Base-by-base conservation (phyloP, 2,329 filamentous ascomycete species). In the Phialophora expanda region DNA sequence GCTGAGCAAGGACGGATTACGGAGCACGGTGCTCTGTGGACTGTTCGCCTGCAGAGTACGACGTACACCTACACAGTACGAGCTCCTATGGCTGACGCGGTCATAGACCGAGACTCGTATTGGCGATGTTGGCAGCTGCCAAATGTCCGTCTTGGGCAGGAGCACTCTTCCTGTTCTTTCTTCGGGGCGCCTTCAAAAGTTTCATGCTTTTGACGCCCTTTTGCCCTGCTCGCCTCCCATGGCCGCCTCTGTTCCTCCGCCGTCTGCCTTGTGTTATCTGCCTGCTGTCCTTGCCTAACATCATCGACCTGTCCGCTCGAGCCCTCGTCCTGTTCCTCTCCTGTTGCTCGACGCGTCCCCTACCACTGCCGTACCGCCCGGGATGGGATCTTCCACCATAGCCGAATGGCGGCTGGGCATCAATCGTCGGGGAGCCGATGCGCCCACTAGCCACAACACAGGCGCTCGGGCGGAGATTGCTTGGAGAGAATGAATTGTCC, bases 401-500 rank as follows among this genome's bases (percentile, higher is more conserved):
- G 56, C 65, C 61, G 56, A 61, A 20, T 44, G 30, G 48, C 46
- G 38, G 44, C 50, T 58, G 58, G 65, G 61, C 61, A 54, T 55
- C 57, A 59, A 56, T 62, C 54, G 58, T 41, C 38, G 17, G 22
- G 53, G 30, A 14, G 26, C 26, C 54, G 26, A 22, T 53, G 50
- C 14, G 28, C 34, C 53, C 65, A 48, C 26, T 64, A 64, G 57
- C 56, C 54, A 57, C 61, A 59, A 55, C 46, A 32, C 59, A 50
- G 59, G 56, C 60, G 50, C 56, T 63, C 59, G 51, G 44, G 56
- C 50, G 66, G 62, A 68, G 66, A 68, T 68, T 68, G 66, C 54
- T 58, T 50, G 56, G 60, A 38, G 20, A 48, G 32, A 60, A 41
- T 28, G 51, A 56, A 56, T 62, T 67, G 51, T 44, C 53, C 66